A percentile compares a stretch with the other conserved stretches of the same genome.
These are phyloP conservation scores for Aechmea fasciata DNA, from an alignment of 176 grass and related monocot species.

Conservation along the genomic window DNA sequence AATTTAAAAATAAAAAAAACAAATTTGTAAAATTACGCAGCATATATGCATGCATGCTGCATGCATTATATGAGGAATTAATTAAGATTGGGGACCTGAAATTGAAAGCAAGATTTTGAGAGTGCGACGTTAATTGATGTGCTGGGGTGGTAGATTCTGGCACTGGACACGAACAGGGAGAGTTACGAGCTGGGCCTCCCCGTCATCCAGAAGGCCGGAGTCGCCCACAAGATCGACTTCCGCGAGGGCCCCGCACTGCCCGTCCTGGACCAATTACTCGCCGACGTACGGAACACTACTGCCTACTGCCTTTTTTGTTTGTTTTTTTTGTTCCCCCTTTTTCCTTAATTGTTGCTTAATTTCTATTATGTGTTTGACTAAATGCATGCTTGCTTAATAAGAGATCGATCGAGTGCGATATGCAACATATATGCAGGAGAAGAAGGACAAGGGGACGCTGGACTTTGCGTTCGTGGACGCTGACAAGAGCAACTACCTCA, in stretches of 20 bases:
- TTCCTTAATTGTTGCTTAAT: neutral
- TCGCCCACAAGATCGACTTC: slow-evolving; percentile 63
- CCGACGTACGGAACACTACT: slow-evolving; percentile 1
- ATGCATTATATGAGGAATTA: too few species aligned
- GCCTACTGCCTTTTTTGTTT: too few species aligned
- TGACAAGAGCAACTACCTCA: slow-evolving; percentile 44
- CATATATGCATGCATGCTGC: too few species aligned
- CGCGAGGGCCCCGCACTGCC: slow-evolving; percentile 31
- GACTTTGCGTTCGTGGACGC: slow-evolving; percentile 74
- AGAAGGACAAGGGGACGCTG: slow-evolving; percentile 33
- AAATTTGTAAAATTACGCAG: neutral
- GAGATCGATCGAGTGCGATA: too few species aligned
- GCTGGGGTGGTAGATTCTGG: slow-evolving; percentile 18
- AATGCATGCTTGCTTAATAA: neutral
- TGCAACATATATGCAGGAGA: slow-evolving; percentile 14
- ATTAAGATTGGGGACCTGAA: too few species aligned
- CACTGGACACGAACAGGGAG: slow-evolving; percentile 31
- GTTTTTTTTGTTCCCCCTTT: neutral
- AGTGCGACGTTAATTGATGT: too few species aligned
- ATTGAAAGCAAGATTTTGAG: too few species aligned
- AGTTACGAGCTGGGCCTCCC: slow-evolving; percentile 41
- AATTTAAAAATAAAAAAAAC: neutral
- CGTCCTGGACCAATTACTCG: slow-evolving; percentile 32
- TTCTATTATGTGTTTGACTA: neutral
- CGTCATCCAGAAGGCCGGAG: slow-evolving; percentile 31